phyloP scores from a whole-genome alignment of 768 basidiomycete species.

The Leccinum truebloodii region DNA sequence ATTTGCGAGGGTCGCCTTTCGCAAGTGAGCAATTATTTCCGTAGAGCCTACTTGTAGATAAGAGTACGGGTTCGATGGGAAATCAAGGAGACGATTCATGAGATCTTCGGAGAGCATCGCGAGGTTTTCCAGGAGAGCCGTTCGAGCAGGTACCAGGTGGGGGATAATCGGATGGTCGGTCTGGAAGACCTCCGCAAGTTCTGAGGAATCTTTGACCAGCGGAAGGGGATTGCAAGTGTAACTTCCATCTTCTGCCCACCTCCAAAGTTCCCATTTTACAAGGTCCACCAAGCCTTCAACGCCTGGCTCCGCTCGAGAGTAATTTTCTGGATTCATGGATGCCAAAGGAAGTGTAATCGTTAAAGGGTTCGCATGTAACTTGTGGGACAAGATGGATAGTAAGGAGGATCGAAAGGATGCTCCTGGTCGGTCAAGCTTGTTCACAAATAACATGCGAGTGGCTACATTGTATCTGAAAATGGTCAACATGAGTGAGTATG shows the following conservation, averaged over 20 bases:
- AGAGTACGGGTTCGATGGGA: conserved; percentile 57
- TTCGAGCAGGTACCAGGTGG: conserved; percentile 67
- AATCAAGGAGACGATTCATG: conserved; percentile 67
- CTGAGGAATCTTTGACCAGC: conserved; percentile 44
- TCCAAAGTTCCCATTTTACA: conserved; percentile 83
- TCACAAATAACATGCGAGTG: conserved; percentile 78
- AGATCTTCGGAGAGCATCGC: conserved; percentile 80
- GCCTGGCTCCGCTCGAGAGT: conserved; percentile 75
- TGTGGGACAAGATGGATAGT: conserved; percentile 69
- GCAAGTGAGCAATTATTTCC: conserved; percentile 62
- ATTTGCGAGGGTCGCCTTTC: conserved; percentile 63
- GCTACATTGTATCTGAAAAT: conserved; percentile 70
- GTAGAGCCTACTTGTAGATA: conserved; percentile 61
- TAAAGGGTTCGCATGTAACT: conserved; percentile 75
- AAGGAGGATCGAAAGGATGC: conserved; percentile 76
- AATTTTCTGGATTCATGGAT: conserved; percentile 68
- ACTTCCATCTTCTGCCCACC: conserved; percentile 58
- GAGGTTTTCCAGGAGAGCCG: conserved; percentile 71
- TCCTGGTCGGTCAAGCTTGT: conserved; percentile 87
- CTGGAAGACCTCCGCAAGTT: conserved; percentile 47
- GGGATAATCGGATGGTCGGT: conserved; percentile 65
- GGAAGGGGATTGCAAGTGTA: conserved; percentile 51
- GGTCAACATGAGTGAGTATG: conserved; percentile 4
- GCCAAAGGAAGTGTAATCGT: conserved; percentile 73
- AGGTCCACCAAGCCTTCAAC: conserved; percentile 84